phyloP scores from a whole-genome alignment of 345 rosid genomes.

The Citrus trifoliata region DNA sequence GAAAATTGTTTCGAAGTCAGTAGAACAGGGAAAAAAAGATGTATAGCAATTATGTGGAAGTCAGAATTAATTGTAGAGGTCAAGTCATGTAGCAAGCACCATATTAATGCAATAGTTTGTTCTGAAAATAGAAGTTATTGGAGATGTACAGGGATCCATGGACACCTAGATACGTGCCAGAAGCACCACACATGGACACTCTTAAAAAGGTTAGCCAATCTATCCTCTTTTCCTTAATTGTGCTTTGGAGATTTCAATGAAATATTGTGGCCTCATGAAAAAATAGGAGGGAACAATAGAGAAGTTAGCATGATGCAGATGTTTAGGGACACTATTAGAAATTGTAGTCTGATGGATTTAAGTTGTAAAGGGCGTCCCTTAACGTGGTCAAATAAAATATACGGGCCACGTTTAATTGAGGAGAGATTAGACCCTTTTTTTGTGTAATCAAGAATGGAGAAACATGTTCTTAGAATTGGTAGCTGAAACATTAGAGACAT shows the following conservation, averaged over 20 bases:
- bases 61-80: no score
- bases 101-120: background rate
- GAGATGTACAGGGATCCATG: background rate
- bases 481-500: no score
- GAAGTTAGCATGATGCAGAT: background rate
- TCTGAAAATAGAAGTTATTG: rapidly evolving
- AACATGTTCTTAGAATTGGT: no score
- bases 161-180: background rate
- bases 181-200: background rate
- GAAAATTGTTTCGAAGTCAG: no score
- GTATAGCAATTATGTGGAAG: no score
- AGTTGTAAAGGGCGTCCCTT: background rate
- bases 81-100: background rate
- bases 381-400: background rate
- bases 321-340: background rate
- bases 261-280: no score
- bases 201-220: background rate
- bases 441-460: background rate
- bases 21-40: no score
- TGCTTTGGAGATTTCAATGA: background rate
- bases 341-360: background rate
- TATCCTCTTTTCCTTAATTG: background rate
- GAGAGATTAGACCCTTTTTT: background rate
- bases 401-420: background rate
- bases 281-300: background rate